Conservation (phyloP, 2,329 filamentous ascomycete genomes). For the Botrytis fabae region DNA sequence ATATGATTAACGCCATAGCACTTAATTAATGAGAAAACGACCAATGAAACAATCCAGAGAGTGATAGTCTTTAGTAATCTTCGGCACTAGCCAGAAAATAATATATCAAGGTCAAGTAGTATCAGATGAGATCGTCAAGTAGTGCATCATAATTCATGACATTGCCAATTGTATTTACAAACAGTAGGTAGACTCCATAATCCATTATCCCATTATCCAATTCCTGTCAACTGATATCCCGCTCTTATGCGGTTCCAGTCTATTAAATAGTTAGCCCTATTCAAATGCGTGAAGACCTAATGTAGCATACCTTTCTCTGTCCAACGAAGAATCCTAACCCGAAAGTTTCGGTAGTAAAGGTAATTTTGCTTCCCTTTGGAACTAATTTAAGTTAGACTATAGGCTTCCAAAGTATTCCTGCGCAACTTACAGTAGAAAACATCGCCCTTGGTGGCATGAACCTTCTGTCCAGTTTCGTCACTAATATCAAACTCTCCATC, state of each 20-base stretch:
- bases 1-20: neutral
- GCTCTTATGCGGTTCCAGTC: conserved; percentile 19
- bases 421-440: conserved; percentile 55
- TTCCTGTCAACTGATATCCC: neutral
- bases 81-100: conserved; percentile 5
- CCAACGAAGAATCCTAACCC: conserved; percentile 42
- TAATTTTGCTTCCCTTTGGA: conserved; percentile 42
- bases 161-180: conserved; percentile 9
- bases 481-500: conserved; percentile 61
- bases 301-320: conserved; percentile 38
- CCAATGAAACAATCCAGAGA: neutral
- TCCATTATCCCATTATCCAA: neutral
- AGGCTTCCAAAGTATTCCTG: neutral
- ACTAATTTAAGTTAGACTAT: conserved; percentile 31
- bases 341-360: conserved; percentile 41
- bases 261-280: neutral
- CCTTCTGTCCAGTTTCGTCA: conserved; percentile 58
- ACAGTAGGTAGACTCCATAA: conserved; percentile 7
- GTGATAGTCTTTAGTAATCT: neutral
- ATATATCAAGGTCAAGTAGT: neutral
- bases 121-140: neutral
- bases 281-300: neutral
- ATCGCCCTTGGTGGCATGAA: conserved; percentile 59
- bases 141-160: conserved; percentile 8
- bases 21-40: neutral